A percentile compares a stretch with the other conserved stretches of the same genome.
Evolutionary conservation across 768 basidiomycete genomes (phyloP).

Genomic region (Lentinus brumalis): DNA sequence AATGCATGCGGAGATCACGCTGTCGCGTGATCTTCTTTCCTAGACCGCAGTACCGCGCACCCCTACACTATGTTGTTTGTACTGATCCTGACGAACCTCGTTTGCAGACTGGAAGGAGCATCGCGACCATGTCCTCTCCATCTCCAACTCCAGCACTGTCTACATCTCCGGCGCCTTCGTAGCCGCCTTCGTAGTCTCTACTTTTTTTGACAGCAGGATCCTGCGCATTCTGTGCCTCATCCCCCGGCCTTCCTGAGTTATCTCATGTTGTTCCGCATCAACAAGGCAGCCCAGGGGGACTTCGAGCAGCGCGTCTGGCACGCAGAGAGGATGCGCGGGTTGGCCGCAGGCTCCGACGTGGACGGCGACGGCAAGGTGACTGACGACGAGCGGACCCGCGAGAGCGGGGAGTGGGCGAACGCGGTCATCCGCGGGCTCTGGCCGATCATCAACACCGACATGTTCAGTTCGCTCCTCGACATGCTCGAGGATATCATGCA

Average conservation of each 20-base stretch:
- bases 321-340: conserved; percentile 34
- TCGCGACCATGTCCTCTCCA: conserved; percentile 19
- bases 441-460: conserved; percentile 73
- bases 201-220: conserved; percentile 14
- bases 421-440: conserved; percentile 61
- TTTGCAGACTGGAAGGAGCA: conserved; percentile 31
- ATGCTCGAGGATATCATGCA: conserved; percentile 65
- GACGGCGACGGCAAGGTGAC: conserved; percentile 31
- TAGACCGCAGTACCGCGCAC: no score
- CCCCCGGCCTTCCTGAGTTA: conserved; percentile 25
- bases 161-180: conserved; percentile 25
- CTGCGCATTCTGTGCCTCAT: conserved; percentile 20
- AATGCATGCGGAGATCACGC: no score
- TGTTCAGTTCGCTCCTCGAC: conserved; percentile 60
- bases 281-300: conserved; percentile 25
- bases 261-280: conserved; percentile 26
- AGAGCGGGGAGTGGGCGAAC: conserved; percentile 68
- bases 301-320: conserved; percentile 36
- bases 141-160: conserved; percentile 21
- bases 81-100: not conserved
- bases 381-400: conserved; percentile 31
- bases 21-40: no score
- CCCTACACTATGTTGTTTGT: not conserved
- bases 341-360: conserved; percentile 29
- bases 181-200: conserved; percentile 19